Evolutionary conservation across 768 basidiomycete species (phyloP).

Genomic region (Panaeolus papilionaceus): DNA sequence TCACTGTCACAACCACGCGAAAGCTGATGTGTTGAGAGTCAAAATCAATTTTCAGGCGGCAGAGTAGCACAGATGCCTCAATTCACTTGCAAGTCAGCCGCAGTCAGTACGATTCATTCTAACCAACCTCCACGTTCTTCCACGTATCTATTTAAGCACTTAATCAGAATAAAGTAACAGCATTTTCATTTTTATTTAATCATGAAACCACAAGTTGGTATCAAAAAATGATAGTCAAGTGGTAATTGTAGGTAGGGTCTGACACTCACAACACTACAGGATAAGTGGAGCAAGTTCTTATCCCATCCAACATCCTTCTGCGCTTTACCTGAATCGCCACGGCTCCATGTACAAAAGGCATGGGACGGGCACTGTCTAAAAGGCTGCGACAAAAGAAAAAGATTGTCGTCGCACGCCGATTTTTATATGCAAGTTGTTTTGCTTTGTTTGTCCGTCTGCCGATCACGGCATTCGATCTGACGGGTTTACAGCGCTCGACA

Average conservation of each 20-base stretch:
- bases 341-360: slow-evolving; percentile 41
- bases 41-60: not conserved
- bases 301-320: slow-evolving; percentile 61
- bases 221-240: not conserved
- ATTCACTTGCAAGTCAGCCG: not conserved
- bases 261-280: slow-evolving; percentile 63
- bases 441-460: not conserved
- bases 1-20: slow-evolving; percentile 5
- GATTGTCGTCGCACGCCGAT: not conserved
- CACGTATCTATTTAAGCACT: not conserved
- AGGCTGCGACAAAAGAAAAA: slow-evolving; percentile 54
- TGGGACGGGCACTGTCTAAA: slow-evolving; percentile 77
- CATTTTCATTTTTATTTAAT: too few species aligned
- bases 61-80: not conserved
- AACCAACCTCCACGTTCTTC: not conserved
- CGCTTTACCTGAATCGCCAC: slow-evolving; percentile 77
- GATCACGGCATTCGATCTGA: not conserved
- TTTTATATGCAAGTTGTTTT: slow-evolving; percentile 4
- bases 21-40: not conserved
- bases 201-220: too few species aligned
- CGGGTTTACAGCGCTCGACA: not conserved
- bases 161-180: too few species aligned
- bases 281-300: slow-evolving; percentile 62
- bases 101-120: not conserved
- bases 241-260: slow-evolving; percentile 66